A percentile compares a stretch with the other conserved stretches of the same genome.
phyloP scores from a whole-genome alignment of 345 rosid species.

The Garcia nutans region DNA sequence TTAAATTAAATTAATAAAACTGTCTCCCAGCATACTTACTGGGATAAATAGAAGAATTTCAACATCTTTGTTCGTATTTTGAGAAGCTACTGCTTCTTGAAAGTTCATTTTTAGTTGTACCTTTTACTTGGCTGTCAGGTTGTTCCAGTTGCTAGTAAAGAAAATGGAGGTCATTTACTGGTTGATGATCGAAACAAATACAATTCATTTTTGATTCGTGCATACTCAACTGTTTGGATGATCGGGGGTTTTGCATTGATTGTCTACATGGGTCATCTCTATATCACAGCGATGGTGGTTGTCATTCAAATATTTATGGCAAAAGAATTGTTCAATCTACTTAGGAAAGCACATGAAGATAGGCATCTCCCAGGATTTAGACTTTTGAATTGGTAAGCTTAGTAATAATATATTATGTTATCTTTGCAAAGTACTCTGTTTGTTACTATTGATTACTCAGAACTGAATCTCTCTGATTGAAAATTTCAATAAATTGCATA shows the following conservation, averaged over 20 bases:
- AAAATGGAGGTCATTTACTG: slow-evolving; percentile 59
- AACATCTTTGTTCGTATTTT: neutral
- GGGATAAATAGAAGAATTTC: neutral
- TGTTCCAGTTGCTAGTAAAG: slow-evolving; percentile 49
- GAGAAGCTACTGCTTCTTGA: neutral
- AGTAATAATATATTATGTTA: neutral
- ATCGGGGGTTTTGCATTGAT: slow-evolving; percentile 74
- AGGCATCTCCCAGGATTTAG: slow-evolving; percentile 81
- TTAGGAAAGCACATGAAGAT: slow-evolving; percentile 86
- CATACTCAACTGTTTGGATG: slow-evolving; percentile 89
- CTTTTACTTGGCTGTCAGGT: slow-evolving; percentile 38
- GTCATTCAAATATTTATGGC: slow-evolving; percentile 95
- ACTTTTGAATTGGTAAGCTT: slow-evolving; percentile 70
- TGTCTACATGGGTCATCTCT: slow-evolving; percentile 96
- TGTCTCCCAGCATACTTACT: neutral
- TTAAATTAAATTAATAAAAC: neutral
- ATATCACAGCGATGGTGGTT: slow-evolving; percentile 92
- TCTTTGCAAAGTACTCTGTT: neutral
- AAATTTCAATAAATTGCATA: neutral
- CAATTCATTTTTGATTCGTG: slow-evolving; percentile 69
- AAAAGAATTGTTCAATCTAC: slow-evolving; percentile 76
- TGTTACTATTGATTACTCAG: neutral
- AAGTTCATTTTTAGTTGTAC: neutral
- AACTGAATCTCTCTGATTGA: neutral
- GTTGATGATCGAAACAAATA: slow-evolving; percentile 77